Percentiles rank a stretch among this genome's conserved stretches.
phyloP scores from a whole-genome alignment of 2,329 filamentous ascomycete species.

The Pestalotiopsis sp. region DNA sequence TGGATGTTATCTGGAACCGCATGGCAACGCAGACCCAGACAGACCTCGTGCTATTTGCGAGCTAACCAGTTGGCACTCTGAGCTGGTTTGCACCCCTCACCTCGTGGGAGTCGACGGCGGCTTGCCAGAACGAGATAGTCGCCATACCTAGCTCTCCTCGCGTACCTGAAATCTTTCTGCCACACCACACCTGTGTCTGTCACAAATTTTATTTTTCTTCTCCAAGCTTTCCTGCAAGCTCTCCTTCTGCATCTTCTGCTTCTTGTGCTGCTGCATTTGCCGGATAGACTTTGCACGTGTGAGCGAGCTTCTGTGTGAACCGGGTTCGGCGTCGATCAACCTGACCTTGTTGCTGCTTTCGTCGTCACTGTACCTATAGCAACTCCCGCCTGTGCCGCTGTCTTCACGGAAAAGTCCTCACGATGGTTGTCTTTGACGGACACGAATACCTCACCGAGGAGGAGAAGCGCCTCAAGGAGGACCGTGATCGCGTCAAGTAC shows the following conservation, averaged over 20 bases:
- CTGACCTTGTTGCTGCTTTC: background rate
- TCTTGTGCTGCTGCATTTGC: background rate
- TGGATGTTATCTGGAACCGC: background rate
- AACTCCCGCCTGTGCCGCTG: background rate
- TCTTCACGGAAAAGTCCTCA: conserved; percentile 20
- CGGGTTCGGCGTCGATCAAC: background rate
- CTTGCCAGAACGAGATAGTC: conserved; percentile 13
- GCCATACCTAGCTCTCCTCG: background rate
- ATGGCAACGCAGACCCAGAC: background rate
- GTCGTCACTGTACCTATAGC: background rate
- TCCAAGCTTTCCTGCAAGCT: conserved; percentile 8
- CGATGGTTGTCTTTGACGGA: conserved; percentile 88
- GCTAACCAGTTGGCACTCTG: background rate
- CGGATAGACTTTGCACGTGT: background rate
- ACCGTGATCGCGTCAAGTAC: conserved; percentile 82
- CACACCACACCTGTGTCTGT: conserved; percentile 5
- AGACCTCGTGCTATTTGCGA: background rate
- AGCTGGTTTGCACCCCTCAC: background rate
- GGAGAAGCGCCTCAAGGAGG: conserved; percentile 86
- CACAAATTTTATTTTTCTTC: background rate
- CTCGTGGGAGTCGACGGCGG: background rate
- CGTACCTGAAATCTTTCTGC: conserved; percentile 13
- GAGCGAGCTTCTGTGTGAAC: background rate
- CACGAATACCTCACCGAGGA: conserved; percentile 88
- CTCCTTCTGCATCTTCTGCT: background rate